Conservation (phyloP, 2,329 filamentous ascomycete genomes). For the Penicillium sp. region DNA sequence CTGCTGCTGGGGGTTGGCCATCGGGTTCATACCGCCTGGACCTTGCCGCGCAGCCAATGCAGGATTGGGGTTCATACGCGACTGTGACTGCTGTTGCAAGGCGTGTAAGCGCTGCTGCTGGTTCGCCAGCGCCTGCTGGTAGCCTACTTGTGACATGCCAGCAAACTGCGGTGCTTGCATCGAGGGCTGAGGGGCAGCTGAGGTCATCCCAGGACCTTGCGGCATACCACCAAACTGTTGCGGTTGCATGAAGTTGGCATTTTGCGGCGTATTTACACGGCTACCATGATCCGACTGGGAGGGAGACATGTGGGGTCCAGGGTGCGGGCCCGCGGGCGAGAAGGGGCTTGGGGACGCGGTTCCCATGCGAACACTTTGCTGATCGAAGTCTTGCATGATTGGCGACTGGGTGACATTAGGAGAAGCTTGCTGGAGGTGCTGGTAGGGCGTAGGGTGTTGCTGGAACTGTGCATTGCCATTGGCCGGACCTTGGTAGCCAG, state of each 20-base stretch:
- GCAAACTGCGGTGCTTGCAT: slow-evolving; percentile 52
- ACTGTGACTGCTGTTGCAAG: slow-evolving; percentile 78
- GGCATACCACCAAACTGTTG: slow-evolving; percentile 42
- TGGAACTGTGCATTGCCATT: slow-evolving; percentile 63
- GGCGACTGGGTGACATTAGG: slow-evolving; percentile 88
- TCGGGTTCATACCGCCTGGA: slow-evolving; percentile 38
- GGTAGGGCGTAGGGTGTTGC: slow-evolving; percentile 68
- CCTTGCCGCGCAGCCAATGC: slow-evolving; percentile 38
- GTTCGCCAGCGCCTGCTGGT: slow-evolving; percentile 65
- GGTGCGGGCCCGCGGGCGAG: slow-evolving; percentile 70
- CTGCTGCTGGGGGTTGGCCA: slow-evolving; percentile 41
- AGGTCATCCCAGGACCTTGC: slow-evolving; percentile 40
- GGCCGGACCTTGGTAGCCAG: slow-evolving; percentile 67
- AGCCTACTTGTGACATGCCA: slow-evolving; percentile 45
- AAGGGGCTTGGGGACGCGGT: slow-evolving; percentile 93
- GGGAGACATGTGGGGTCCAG: slow-evolving; percentile 69
- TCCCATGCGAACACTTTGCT: slow-evolving; percentile 75
- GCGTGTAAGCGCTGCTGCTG: slow-evolving; percentile 74
- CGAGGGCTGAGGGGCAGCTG: slow-evolving; percentile 40
- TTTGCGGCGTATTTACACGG: slow-evolving; percentile 69
- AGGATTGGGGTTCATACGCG: slow-evolving; percentile 56
- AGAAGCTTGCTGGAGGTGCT: slow-evolving; percentile 79
- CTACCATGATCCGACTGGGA: slow-evolving; percentile 73
- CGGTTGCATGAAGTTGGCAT: slow-evolving; percentile 65
- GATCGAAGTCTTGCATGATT: slow-evolving; percentile 73